Base-by-base conservation (phyloP, 2,329 filamentous ascomycete species). In the Cladosporium colombiae region DNA sequence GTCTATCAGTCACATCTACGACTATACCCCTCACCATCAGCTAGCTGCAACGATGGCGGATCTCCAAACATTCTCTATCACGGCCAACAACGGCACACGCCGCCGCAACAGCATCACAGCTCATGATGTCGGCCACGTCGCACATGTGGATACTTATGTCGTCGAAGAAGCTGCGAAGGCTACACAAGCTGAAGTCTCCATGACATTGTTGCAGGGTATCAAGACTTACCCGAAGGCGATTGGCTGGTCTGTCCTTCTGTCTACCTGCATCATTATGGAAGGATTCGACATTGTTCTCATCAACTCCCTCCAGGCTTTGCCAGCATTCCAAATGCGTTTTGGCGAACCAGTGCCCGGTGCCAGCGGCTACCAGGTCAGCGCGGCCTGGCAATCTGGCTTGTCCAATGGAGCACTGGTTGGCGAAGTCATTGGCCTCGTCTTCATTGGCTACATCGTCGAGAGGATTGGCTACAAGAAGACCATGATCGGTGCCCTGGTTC, bases 391-490 rank as follows among this genome's bases (percentile, higher is more conserved):
- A 72, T 82, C 83, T 0, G 85, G 81, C 0, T 72, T 88, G 2
- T 82, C 80, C 7, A 86, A 86, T 65, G 86, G 85, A 27, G 84
- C 84, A 62, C 81, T 84, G 64, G 82, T 84, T 23, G 89, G 89
- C 52, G 86, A 89, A 73, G 86, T 91, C 59, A 81, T 91, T 59
- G 89, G 89, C 16, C 81, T 91, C 56, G 78, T 89, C 69, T 80
- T 90, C 74, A 89, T 89, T 72, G 89, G 89, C 44, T 87, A 82
- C 75, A 77, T 89, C 56, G 86, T 87, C 18, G 88, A 91, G 76
- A 63, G 69, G n/a, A 70, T 70, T 18, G 75, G 75, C 11, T 75
- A 71, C 65, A 68, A 68, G 40, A 73, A 85, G 74, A 89, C 87
- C 21, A 83, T 91, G 68, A 85, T 90, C 65, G 79, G 72, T 23